A percentile compares a stretch with the other conserved stretches of the same genome.
phyloP scores from a whole-genome alignment of 2,329 filamentous ascomycete genomes.

The Penicillium vulpinum region DNA sequence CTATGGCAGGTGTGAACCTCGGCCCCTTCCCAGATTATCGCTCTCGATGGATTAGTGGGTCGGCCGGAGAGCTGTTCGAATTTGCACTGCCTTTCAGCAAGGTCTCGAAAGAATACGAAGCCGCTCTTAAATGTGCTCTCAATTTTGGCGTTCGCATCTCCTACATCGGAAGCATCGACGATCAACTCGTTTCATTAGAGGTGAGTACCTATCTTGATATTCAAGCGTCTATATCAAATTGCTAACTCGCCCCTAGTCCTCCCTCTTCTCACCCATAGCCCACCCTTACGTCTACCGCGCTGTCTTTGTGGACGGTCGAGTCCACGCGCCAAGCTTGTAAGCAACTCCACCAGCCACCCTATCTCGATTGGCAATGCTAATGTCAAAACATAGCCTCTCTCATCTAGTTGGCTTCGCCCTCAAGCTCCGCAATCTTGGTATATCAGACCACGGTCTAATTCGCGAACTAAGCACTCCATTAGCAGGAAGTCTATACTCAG shows the following conservation, averaged over 20 bases:
- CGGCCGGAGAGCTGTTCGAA: conserved; percentile 91
- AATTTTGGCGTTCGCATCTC: conserved; percentile 79
- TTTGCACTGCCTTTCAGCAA: conserved; percentile 80
- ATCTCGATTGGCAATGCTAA: background rate
- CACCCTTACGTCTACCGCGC: conserved; percentile 94
- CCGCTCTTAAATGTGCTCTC: conserved; percentile 71
- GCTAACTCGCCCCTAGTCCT: conserved; percentile 56
- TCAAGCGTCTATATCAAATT: background rate
- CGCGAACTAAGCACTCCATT: conserved; percentile 85
- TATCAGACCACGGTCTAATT: conserved; percentile 90
- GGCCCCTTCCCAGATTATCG: conserved; percentile 93
- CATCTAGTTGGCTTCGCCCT: conserved; percentile 90
- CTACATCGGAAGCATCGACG: conserved; percentile 92
- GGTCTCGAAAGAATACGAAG: conserved; percentile 78
- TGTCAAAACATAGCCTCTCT: conserved; percentile 58
- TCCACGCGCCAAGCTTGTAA: conserved; percentile 88
- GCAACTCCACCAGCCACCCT: conserved; percentile 22
- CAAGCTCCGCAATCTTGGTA: conserved; percentile 88
- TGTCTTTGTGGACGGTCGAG: conserved; percentile 91
- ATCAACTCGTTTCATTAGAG: conserved; percentile 92
- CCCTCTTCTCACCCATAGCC: conserved; percentile 77
- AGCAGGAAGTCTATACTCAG: conserved; percentile 85
- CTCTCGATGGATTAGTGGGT: conserved; percentile 82
- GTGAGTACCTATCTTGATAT: conserved; percentile 45
- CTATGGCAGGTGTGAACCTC: conserved; percentile 85